These are phyloP conservation scores for Musa itinerans DNA, from an alignment of 176 grass and related monocot species.

Conservation along the genomic window DNA sequence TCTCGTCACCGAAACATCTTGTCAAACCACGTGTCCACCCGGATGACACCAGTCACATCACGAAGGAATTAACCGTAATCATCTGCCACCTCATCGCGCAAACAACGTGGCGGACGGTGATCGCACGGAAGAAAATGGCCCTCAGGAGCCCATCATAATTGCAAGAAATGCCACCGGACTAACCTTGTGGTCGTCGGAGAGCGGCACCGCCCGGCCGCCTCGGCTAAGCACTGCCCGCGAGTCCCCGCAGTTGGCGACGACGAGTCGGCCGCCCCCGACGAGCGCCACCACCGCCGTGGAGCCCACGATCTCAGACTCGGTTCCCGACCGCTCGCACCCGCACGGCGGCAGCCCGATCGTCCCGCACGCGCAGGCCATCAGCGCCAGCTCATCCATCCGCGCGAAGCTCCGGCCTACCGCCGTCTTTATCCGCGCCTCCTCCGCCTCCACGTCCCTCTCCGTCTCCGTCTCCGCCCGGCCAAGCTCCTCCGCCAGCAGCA, in stretches of 20 bases:
- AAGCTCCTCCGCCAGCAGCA: conserved; percentile 48
- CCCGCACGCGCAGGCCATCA: conserved; percentile 61
- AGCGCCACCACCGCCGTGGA: conserved; percentile 78
- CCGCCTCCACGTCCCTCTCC: not conserved
- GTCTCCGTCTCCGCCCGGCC: not conserved
- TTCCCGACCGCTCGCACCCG: conserved; percentile 35
- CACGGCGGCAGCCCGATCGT: conserved; percentile 29
- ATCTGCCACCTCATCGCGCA: not conserved
- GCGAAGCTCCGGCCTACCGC: conserved; percentile 40
- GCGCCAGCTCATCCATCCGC: conserved; percentile 52
- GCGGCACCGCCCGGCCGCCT: conserved; percentile 26
- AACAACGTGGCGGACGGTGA: not conserved
- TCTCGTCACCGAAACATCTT: not conserved
- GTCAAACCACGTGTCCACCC: not conserved
- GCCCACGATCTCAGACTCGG: conserved; percentile 40
- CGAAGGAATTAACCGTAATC: not conserved
- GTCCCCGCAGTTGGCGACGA: conserved; percentile 87
- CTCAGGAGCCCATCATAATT: not conserved
- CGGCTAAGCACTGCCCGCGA: conserved; percentile 74
- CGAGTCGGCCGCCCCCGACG: conserved; percentile 32
- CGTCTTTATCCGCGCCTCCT: conserved; percentile 26
- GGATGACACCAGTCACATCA: not conserved
- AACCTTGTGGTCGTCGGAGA: conserved; percentile 92
- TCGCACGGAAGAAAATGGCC: not conserved
- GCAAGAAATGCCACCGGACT: not conserved